A percentile compares a stretch with the other conserved stretches of the same genome.
Conservation (phyloP, 768 basidiomycete species). For the Trametopsis cervina region DNA sequence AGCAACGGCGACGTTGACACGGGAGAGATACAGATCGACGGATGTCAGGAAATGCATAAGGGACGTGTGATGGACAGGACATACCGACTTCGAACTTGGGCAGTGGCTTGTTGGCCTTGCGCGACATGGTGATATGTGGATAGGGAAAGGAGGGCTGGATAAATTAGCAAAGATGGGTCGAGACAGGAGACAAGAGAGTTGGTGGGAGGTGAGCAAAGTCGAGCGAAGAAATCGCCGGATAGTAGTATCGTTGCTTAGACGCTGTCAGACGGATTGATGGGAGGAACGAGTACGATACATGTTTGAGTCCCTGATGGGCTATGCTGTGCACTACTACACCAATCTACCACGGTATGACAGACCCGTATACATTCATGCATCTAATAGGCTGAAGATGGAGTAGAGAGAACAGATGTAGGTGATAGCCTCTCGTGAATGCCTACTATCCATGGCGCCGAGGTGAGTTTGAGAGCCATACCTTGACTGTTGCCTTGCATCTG, state of each 20-base stretch:
- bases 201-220: conserved; percentile 2
- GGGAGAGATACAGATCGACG: neutral
- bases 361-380: no score
- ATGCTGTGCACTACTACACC: no score
- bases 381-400: no score
- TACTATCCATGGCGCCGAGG: no score
- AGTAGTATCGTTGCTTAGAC: conserved; percentile 15
- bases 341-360: no score
- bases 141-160: conserved; percentile 4
- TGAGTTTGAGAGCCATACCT: no score
- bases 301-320: neutral
- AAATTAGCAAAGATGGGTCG: neutral
- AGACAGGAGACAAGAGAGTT: neutral
- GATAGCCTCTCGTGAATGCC: no score
- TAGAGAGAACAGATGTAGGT: no score
- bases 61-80: conserved; percentile 8
- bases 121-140: conserved; percentile 38
- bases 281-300: no score
- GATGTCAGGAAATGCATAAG: neutral
- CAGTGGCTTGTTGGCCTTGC: conserved; percentile 54
- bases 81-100: conserved; percentile 70
- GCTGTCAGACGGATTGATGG: neutral
- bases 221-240: no score
- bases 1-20: neutral
- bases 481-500: no score